phyloP scores from a whole-genome alignment of 2,329 filamentous ascomycete genomes.

The Phyllosticta citribraziliensis region DNA sequence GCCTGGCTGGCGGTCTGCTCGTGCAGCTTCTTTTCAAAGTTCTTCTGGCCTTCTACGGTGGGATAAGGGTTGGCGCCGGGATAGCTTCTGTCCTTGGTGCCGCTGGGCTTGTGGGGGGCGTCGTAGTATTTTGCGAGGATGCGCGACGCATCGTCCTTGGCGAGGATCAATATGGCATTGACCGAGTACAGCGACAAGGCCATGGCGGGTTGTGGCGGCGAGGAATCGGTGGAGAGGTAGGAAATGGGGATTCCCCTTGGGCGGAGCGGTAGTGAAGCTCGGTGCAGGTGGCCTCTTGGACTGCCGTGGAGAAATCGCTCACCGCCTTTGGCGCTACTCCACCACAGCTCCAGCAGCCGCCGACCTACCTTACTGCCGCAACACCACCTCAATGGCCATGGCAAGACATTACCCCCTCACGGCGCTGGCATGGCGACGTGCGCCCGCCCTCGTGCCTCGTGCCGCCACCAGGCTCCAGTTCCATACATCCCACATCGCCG shows the following conservation, averaged over 20 bases:
- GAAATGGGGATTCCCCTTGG: conserved; percentile 8
- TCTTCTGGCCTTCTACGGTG: conserved; percentile 85
- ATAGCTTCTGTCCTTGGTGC: conserved; percentile 46
- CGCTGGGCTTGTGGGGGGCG: conserved; percentile 57
- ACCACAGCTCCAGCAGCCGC: not conserved
- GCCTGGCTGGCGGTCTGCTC: conserved; percentile 93
- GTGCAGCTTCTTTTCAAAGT: conserved; percentile 90
- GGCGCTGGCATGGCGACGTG: not conserved
- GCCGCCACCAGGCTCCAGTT: not conserved
- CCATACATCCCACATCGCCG: not conserved
- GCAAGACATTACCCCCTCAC: not conserved
- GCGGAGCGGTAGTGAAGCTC: conserved; percentile 1
- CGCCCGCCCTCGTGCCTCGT: not conserved
- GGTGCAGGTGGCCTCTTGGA: conserved; percentile 6
- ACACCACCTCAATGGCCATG: not conserved
- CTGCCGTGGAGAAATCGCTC: not conserved
- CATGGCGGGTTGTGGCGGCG: conserved; percentile 5
- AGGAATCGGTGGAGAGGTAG: not conserved
- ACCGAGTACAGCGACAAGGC: conserved; percentile 47
- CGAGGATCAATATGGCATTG: conserved; percentile 35
- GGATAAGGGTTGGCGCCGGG: conserved; percentile 69
- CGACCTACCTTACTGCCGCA: not conserved
- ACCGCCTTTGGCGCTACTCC: conserved; percentile 3
- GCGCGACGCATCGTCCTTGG: conserved; percentile 78
- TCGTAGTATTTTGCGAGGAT: conserved; percentile 93